Evolutionary conservation across 73 alveolate species (phyloP), one percentile per base, ranked within the genome.

Genomic region (Paramecium sonneborni): DNA sequence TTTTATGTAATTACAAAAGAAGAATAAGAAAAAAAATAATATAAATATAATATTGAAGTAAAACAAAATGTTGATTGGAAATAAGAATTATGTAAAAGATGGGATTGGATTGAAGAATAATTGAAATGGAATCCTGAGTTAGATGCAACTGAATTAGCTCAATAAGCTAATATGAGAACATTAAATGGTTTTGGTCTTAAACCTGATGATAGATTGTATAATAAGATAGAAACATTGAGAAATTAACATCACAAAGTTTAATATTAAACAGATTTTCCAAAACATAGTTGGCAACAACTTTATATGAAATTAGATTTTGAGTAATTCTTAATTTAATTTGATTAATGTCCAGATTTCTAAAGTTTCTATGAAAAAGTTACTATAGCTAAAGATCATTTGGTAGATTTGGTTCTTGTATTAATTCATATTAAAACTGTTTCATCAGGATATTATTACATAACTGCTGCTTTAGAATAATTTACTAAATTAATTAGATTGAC

Each of bases 301-400:
- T 97, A 93, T 96, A 79, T 96, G 57, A 97, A 97, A 92, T 92
- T 97, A 12, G 97, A 96, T 93, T 92, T 97, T 37, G 99, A 97
- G 90, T 92, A 94, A 38, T 95, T 88, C 94, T 37, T 96, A 35
- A 72, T 88, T 72, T 91, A 86, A 76, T 96, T 97, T 96, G 98
- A 96, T 21, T 85, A 92, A 62, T 89, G 95, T 68, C 96, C 93
- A 62, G 98, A 97, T 28, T 95, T 97, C 94, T 92, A 97, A 88
- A 69, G 93, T 41, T 89, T 97, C 62, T 95, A 96, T 92, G 55
- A 52, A 24, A 92, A 95, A 76, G 76, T 97, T 15, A 97, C 94
- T 34, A 72, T 94, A 38, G 58, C 92, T 24, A 96, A 56, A 38
- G 62, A 44, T 20, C 8, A 58, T 2, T 12, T 85, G 4, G 68